Evolutionary conservation across 2,329 filamentous ascomycete species (phyloP).

Genomic region (Diaporthe batatas): DNA sequence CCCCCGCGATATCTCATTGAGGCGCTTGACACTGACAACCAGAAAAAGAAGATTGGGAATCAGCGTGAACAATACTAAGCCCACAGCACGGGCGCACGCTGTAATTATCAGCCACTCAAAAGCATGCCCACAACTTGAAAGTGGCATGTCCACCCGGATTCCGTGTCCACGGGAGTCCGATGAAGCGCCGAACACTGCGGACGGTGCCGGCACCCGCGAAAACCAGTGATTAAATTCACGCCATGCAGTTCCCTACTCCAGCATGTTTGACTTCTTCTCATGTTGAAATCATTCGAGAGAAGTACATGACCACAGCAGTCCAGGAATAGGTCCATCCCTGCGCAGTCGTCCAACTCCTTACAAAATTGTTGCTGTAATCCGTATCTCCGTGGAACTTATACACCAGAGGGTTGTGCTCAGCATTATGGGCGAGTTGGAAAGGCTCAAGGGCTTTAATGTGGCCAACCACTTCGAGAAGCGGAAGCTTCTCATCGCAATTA

Average conservation of each 20-base stretch:
- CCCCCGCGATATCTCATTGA: constrained; percentile 21
- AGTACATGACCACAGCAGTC: background rate
- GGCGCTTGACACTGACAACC: background rate
- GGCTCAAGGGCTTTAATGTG: constrained; percentile 49
- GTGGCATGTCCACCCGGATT: background rate
- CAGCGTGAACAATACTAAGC: background rate
- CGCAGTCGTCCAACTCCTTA: no score
- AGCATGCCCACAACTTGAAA: background rate
- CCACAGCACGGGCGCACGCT: background rate
- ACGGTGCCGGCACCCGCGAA: background rate
- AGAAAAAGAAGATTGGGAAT: background rate
- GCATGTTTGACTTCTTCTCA: background rate
- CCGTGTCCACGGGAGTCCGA: background rate
- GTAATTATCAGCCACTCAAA: background rate
- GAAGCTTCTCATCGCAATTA: constrained; percentile 70
- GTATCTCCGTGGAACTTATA: background rate
- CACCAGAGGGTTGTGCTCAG: no score
- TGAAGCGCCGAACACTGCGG: background rate
- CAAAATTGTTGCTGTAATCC: no score
- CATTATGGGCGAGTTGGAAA: constrained; percentile 38
- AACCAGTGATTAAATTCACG: background rate
- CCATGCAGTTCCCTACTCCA: background rate
- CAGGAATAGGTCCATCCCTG: background rate
- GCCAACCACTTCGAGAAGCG: constrained; percentile 68
- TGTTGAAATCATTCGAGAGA: background rate